These are phyloP conservation scores for Cladophialophora yegresii DNA, from an alignment of 2,329 filamentous ascomycete species.

Conservation along the genomic window DNA sequence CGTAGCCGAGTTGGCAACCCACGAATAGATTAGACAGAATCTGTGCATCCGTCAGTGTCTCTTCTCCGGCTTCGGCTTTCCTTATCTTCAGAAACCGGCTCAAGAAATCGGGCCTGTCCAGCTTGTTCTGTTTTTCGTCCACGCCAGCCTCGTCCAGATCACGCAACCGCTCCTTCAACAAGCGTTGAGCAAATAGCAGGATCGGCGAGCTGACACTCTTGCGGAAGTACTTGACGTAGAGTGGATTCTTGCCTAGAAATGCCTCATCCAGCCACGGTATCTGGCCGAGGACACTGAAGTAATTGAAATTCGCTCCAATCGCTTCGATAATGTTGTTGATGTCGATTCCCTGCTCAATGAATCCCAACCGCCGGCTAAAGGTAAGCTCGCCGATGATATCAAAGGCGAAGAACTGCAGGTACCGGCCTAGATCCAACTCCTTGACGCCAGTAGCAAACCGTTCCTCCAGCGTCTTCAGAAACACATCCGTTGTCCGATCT, in stretches of 20 bases:
- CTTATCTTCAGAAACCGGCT: slow-evolving; percentile 34
- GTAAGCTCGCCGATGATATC: slow-evolving; percentile 45
- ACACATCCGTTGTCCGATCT: slow-evolving; percentile 40
- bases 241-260: slow-evolving; percentile 42
- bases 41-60: slow-evolving; percentile 29
- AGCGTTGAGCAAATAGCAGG: slow-evolving; percentile 28
- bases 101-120: slow-evolving; percentile 36
- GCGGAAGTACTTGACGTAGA: slow-evolving; percentile 34
- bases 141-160: slow-evolving; percentile 18
- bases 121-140: slow-evolving; percentile 17
- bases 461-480: slow-evolving; percentile 38
- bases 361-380: slow-evolving; percentile 42
- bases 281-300: slow-evolving; percentile 39
- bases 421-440: slow-evolving; percentile 38
- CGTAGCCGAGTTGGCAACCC: neutral
- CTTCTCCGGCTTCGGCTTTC: slow-evolving; percentile 25
- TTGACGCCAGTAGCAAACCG: slow-evolving; percentile 29
- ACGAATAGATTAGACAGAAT: slow-evolving; percentile 34
- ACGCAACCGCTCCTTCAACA: slow-evolving; percentile 31
- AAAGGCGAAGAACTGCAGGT: slow-evolving; percentile 43
- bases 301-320: slow-evolving; percentile 40
- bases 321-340: slow-evolving; percentile 41
- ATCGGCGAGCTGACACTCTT: slow-evolving; percentile 33
- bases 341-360: slow-evolving; percentile 41
- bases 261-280: slow-evolving; percentile 43